Evolutionary conservation across 345 rosid species (phyloP).

Genomic region (Salix koriyanagi): DNA sequence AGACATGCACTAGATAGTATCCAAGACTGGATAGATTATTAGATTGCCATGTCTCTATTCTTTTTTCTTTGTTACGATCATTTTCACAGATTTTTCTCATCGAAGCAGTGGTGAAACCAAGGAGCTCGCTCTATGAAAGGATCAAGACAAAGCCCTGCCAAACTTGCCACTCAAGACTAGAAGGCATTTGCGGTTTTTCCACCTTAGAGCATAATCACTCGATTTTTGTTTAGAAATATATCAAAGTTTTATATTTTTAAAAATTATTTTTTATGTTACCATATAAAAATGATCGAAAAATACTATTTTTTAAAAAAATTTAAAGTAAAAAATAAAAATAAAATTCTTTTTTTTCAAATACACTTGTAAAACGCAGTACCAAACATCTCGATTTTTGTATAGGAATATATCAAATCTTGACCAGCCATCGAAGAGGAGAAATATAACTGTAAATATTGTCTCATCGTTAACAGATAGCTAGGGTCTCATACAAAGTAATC

Average conservation of each 20-base stretch:
- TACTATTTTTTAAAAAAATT: too few relatives aligned
- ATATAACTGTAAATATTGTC: too few relatives aligned
- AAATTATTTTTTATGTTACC: too few relatives aligned
- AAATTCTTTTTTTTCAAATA: too few relatives aligned
- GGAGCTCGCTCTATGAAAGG: not conserved
- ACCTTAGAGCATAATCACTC: not conserved
- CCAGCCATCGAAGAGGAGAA: too few relatives aligned
- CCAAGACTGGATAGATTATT: not conserved
- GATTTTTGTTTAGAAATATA: too few relatives aligned
- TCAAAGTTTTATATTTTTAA: too few relatives aligned
- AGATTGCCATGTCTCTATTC: not conserved
- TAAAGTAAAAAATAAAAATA: too few relatives aligned
- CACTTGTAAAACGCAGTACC: too few relatives aligned
- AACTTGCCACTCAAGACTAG: not conserved
- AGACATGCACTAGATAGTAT: not conserved
- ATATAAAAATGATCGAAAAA: too few relatives aligned
- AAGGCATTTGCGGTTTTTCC: not conserved
- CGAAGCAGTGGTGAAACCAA: not conserved
- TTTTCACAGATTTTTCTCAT: not conserved
- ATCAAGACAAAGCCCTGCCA: not conserved
- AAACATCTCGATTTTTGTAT: too few relatives aligned
- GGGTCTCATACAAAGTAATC: not conserved
- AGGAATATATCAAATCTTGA: too few relatives aligned
- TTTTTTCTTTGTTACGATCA: not conserved
- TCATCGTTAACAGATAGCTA: not conserved